Evolutionary conservation across 2,329 filamentous ascomycete species (phyloP), one percentile per base, ranked within the genome.

Genomic region (Onygenales sp.): DNA sequence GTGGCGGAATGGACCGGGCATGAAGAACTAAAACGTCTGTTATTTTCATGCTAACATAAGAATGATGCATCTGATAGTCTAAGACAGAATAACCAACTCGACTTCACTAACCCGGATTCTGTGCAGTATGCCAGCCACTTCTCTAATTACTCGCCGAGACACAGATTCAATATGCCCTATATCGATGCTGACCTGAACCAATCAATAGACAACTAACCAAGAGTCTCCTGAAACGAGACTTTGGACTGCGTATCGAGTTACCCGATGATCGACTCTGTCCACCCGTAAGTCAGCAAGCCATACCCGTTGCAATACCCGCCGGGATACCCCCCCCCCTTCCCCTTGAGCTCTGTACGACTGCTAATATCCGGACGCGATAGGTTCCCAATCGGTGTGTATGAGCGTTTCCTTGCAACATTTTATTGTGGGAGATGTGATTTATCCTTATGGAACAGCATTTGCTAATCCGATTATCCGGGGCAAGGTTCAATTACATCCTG

Each of bases 251-350:
- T 0, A 72, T 96, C 11, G 76, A 85, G 5, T 74, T 97, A 1
- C 90, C 90, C 0, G 71, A 79, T 31, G 84, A 95, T 67, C 78
- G 92, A 21, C 76, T 98, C 0, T 97, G 92, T 65, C 93, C 92
- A 10, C 88, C 91, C 1, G 87, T 95, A 65, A 62, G 75, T 59
- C 50, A 13, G 8, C 7, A 13, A 14, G 42, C 27, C 37, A 27
- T 9, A 40, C 43, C 34, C 43, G 31, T 33, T 13, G 9, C 40
- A 46, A 42, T 37, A 34, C 27, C 10, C 21, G 21, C 43, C 21
- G 8, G 11, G 42, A 31, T 9, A 21, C 5, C 17, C 7, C 9
- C 11, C 2, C 2, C 14, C 14, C n/a, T 6, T 11, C 2, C 14
- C 34, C n/a, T 7, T 21, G 4, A 8, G 14, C 34, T 17, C 27